These are phyloP conservation scores for Corymbia maculata DNA, from an alignment of 345 rosid species.

Conservation along the genomic window DNA sequence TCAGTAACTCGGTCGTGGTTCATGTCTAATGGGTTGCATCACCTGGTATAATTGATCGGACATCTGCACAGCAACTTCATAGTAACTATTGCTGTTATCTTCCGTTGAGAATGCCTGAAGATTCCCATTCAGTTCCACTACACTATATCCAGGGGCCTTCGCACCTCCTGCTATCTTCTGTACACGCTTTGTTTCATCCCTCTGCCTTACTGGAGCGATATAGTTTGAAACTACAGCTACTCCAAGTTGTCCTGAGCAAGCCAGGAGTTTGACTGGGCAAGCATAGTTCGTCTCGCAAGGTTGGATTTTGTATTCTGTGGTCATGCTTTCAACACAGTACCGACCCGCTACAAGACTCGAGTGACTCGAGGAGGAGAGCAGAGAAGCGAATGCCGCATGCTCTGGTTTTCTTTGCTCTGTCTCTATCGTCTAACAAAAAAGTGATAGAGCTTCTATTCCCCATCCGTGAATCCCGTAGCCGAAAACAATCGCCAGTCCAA, in stretches of 20 bases:
- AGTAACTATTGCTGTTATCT: conserved; percentile 43
- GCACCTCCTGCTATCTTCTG: conserved; percentile 36
- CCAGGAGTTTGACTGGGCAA: conserved; percentile 13
- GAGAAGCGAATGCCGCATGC: conserved; percentile 58
- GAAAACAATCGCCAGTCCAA: conserved; percentile 63
- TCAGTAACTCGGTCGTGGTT: background rate
- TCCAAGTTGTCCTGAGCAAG: conserved; percentile 60
- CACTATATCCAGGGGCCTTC: conserved; percentile 64
- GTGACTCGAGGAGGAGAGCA: conserved; percentile 72
- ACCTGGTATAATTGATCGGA: conserved; percentile 31
- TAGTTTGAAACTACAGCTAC: conserved; percentile 75
- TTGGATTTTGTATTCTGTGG: conserved; percentile 25
- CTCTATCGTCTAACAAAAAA: conserved; percentile 43
- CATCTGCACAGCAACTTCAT: conserved; percentile 20
- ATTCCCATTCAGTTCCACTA: conserved; percentile 47
- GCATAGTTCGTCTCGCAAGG: conserved; percentile 59
- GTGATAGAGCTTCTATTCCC: conserved; percentile 47
- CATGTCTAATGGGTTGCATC: conserved; percentile 17
- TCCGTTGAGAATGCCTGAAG: conserved; percentile 48
- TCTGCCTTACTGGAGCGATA: conserved; percentile 41
- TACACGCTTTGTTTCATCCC: conserved; percentile 51
- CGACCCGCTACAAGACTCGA: conserved; percentile 58
- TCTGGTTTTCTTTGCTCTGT: conserved; percentile 34
- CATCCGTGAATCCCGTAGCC: conserved; percentile 64
- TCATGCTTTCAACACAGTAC: conserved; percentile 46